Percentiles rank a stretch among this genome's conserved stretches.
Conservation (phyloP, 2,329 filamentous ascomycete genomes). For the Cladorrhinum sp. region DNA sequence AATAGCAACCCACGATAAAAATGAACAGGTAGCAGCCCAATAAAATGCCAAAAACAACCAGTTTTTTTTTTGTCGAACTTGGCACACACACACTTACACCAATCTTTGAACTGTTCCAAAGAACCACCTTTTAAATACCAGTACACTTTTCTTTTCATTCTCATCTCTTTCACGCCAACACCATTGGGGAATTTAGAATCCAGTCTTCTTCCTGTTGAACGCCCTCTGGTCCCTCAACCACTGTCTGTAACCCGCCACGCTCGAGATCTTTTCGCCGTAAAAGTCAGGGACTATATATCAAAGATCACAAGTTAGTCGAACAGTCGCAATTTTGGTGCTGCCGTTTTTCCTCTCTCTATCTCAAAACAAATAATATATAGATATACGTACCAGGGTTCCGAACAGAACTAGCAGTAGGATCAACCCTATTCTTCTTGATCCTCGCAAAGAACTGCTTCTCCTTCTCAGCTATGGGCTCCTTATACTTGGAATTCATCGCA, state of each 20-base stretch:
- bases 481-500: slow-evolving; percentile 66
- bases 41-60: background rate
- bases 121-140: slow-evolving; percentile 1
- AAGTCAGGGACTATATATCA: slow-evolving; percentile 75
- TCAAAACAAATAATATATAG: background rate
- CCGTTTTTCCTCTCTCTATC: background rate
- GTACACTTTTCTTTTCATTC: slow-evolving; percentile 1
- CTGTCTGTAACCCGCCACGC: slow-evolving; percentile 83
- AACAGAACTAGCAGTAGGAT: slow-evolving; percentile 83
- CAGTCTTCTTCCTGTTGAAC: slow-evolving; percentile 84
- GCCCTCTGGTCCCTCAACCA: slow-evolving; percentile 98
- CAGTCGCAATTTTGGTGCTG: background rate
- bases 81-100: background rate
- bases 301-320: slow-evolving; percentile 6
- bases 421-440: slow-evolving; percentile 88
- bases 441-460: slow-evolving; percentile 91
- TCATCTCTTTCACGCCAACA: slow-evolving; percentile 52
- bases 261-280: slow-evolving; percentile 97
- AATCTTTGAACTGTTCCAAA: background rate
- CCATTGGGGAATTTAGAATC: slow-evolving; percentile 27
- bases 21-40: background rate
- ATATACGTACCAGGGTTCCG: slow-evolving; percentile 68
- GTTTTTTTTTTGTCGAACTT: background rate
- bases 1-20: background rate
- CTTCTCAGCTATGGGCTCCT: slow-evolving; percentile 73